Base-by-base conservation (phyloP, 148 eudicot species). In the Chenopodium suecicum region DNA sequence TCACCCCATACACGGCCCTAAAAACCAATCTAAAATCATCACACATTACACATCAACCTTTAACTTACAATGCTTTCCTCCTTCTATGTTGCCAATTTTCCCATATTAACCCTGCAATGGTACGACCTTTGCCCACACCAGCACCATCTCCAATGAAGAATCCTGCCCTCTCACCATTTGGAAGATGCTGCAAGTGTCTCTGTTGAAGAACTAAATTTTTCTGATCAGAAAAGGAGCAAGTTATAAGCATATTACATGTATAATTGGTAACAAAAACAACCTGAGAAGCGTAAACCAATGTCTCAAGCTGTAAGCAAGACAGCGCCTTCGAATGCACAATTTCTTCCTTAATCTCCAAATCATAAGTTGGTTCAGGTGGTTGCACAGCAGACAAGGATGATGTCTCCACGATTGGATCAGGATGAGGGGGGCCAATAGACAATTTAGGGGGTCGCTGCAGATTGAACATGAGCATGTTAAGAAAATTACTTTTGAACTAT, bases 61-160 rank as follows among this genome's bases (percentile, higher is more conserved):
- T 23, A 79, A 83, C 98, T 90, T 91, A 97, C 99, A 97, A 83
- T 80, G 97, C 92, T 89, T 91, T 97, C 85, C 86, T 88, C 86
- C 98, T 92, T 73, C 91, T 92, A 81, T 85, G 91, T 77, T 94
- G 99, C 98, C 98, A 97, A 85, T 97, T 94, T 86, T 97, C 99
- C 97, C 95, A 94, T 82, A 97, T 92, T 76, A 97, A 87, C 48
- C 99, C 99, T 11, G 99, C 99, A 81, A 97, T 91, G 82, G 99
- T 97, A 86, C 99, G 90, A 88, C 99, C 99, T 91, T 97, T 97
- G 23, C 99, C 99, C 56, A 97, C 95, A 75, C 99, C 99, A 82
- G 99, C 99, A 86, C 99, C 99, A 88, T 97, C 99, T 82, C 99
- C 99, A 83, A 94, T 71, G 73, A 97, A 97, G 83, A 97, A 97